Evolutionary conservation across 2,329 filamentous ascomycete genomes (phyloP), one percentile per base, ranked within the genome.

Genomic region (Colletotrichum eremochloae): DNA sequence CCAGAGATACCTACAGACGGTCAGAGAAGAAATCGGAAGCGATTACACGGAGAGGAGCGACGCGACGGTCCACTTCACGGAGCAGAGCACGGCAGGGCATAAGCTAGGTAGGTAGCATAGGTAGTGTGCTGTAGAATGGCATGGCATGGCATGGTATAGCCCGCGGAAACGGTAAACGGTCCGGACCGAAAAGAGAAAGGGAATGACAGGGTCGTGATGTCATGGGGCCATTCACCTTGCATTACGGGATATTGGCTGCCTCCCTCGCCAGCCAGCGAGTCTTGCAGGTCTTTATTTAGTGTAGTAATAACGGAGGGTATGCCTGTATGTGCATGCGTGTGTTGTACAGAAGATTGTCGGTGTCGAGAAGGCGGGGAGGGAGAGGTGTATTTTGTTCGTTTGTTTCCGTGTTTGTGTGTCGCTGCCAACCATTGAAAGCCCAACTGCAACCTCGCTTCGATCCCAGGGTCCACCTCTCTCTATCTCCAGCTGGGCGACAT

Each of bases 141-240:
- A 44, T 20, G 5, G 42, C 42, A 44, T 44, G 14, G 18, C 42
- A 44, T 20, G 2, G 6, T 8, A 40, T 5, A 29, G 18, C 20
- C 14, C 44, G 33, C 42, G 31, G 60, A 50, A 36, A 63, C 60
- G 46, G 60, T 44, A 38, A 63, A 63, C 31, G 60, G 60, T 63
- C 60, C 60, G 60, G 33, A 50, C 60, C 60, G 60, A 62, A 31
- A 50, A 29, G n/a, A 46, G 60, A 62, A 33, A 24, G 20, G 15
- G 18, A 38, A 36, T 46, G 44, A n/a, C 44, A 46, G 44, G 60
- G 14, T 40, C 29, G 36, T 52, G 46, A 52, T 52, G 60, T 63
- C 44, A 63, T 50, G 33, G 24, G 44, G 44, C 36, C 58, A 50
- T 29, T 14, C 31, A 38, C 44, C 42, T 63, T 18, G 60, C 33